phyloP scores from a whole-genome alignment of 208 protist genomes.

The Trichomonas vaginalis region DNA sequence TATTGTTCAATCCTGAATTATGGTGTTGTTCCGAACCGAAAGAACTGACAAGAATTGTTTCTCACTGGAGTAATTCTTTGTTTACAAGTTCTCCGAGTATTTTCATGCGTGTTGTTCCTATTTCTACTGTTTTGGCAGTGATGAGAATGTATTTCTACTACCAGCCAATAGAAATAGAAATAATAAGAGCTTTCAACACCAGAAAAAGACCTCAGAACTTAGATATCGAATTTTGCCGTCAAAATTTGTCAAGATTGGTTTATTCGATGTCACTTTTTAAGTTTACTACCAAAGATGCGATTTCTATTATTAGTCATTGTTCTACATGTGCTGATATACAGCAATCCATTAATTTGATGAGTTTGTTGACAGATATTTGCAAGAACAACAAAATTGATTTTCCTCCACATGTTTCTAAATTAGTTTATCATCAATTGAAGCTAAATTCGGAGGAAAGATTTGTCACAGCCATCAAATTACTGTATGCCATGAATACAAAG shows the following conservation, averaged over 20 bases:
- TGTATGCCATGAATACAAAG: neutral
- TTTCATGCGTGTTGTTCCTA: neutral
- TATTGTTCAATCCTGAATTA: neutral
- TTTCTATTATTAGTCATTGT: neutral
- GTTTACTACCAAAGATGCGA: neutral
- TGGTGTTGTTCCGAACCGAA: neutral
- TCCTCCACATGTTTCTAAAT: neutral
- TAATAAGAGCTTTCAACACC: neutral
- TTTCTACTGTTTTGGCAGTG: neutral
- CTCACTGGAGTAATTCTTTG: neutral
- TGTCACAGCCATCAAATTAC: neutral
- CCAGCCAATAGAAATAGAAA: neutral
- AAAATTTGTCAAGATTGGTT: neutral
- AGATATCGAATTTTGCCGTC: neutral
- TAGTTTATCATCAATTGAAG: conserved; percentile 8
- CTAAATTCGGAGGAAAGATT: neutral
- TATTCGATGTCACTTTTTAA: too few species aligned
- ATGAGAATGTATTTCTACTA: neutral
- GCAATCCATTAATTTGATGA: neutral
- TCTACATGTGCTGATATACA: neutral
- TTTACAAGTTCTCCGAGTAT: neutral
- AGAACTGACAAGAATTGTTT: neutral
- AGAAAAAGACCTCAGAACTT: neutral
- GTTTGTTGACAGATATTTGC: neutral
- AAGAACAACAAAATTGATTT: neutral